A percentile compares a stretch with the other conserved stretches of the same genome.
phyloP scores from a whole-genome alignment of 148 eudicot species.

The Camellia sinensis region DNA sequence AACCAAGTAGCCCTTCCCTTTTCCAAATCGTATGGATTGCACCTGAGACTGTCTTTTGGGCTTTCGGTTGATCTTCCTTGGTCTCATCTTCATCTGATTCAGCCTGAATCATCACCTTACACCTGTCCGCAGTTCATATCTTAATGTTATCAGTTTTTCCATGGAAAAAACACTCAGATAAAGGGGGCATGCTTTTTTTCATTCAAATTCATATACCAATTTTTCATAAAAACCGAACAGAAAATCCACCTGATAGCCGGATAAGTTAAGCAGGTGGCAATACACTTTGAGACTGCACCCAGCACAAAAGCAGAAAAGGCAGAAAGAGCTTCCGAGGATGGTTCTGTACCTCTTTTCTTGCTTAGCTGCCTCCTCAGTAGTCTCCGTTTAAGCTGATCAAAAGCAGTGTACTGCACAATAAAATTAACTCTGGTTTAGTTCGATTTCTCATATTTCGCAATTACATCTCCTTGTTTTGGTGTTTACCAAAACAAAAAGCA shows the following conservation, averaged over 20 bases:
- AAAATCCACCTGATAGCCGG: slow-evolving; percentile 77
- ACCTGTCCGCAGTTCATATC: slow-evolving; percentile 40
- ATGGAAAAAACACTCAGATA: not conserved
- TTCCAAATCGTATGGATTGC: slow-evolving; percentile 64
- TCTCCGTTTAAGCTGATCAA: slow-evolving; percentile 85
- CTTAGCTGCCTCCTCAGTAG: slow-evolving; percentile 39
- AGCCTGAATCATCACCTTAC: slow-evolving; percentile 86
- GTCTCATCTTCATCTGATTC: slow-evolving; percentile 46
- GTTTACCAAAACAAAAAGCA: not conserved
- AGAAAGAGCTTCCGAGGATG: slow-evolving; percentile 70
- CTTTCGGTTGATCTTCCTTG: slow-evolving; percentile 26
- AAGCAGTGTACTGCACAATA: slow-evolving; percentile 71
- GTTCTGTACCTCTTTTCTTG: slow-evolving; percentile 28
- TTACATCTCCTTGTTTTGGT: not conserved
- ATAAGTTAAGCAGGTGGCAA: slow-evolving; percentile 86
- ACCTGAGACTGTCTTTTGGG: slow-evolving; percentile 55
- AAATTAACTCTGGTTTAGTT: not conserved
- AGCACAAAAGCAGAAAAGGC: slow-evolving; percentile 78
- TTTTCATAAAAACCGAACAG: not conserved
- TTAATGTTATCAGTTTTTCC: not conserved
- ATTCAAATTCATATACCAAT: not conserved
- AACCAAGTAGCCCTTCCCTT: slow-evolving; percentile 76
- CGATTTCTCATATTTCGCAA: not conserved
- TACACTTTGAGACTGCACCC: slow-evolving; percentile 89
- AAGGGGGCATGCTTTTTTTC: not conserved